These are phyloP conservation scores for Heterobasidion occidentale DNA, from an alignment of 1,284 basidiomycete species.

Conservation along the genomic window DNA sequence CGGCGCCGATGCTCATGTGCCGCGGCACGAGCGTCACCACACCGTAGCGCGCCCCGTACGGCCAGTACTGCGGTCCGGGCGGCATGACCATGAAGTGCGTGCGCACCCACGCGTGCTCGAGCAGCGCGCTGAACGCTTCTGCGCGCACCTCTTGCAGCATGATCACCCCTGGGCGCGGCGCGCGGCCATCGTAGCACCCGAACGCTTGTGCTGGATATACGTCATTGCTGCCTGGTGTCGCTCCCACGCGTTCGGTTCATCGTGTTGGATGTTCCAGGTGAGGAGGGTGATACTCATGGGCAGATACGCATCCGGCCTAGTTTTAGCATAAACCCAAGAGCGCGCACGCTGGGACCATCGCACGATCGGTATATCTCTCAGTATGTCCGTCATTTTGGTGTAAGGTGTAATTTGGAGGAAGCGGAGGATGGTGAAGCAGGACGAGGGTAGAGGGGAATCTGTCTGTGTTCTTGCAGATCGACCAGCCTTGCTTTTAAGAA, in stretches of 20 bases:
- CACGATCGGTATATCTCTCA: not conserved
- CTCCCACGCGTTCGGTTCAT: slow-evolving; percentile 23
- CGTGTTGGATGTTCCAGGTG: slow-evolving; percentile 63
- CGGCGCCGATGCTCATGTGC: slow-evolving; percentile 36
- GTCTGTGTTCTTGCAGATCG: too few relatives aligned
- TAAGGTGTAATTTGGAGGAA: too few relatives aligned
- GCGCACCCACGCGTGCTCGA: slow-evolving; percentile 52
- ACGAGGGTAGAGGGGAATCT: too few relatives aligned
- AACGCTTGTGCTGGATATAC: slow-evolving; percentile 45
- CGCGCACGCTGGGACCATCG: slow-evolving; percentile 5
- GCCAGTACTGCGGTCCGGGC: slow-evolving; percentile 44
- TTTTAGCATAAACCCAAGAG: slow-evolving; percentile 1
- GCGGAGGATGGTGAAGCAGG: too few relatives aligned
- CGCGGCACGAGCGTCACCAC: slow-evolving; percentile 58
- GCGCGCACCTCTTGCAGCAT: slow-evolving; percentile 58
- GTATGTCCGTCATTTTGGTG: not conserved
- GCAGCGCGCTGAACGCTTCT: slow-evolving; percentile 35
- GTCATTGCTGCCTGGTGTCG: slow-evolving; percentile 42
- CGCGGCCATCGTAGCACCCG: slow-evolving; percentile 28
- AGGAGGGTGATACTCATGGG: slow-evolving; percentile 36
- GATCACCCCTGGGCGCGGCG: slow-evolving; percentile 49
- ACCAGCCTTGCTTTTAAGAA: too few relatives aligned
- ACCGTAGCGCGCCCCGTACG: slow-evolving; percentile 38
- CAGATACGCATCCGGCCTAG: not conserved
- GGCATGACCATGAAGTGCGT: slow-evolving; percentile 51